Base-by-base conservation (phyloP, 1,139 yeast genomes). In the Taphrina wiesneri region DNA sequence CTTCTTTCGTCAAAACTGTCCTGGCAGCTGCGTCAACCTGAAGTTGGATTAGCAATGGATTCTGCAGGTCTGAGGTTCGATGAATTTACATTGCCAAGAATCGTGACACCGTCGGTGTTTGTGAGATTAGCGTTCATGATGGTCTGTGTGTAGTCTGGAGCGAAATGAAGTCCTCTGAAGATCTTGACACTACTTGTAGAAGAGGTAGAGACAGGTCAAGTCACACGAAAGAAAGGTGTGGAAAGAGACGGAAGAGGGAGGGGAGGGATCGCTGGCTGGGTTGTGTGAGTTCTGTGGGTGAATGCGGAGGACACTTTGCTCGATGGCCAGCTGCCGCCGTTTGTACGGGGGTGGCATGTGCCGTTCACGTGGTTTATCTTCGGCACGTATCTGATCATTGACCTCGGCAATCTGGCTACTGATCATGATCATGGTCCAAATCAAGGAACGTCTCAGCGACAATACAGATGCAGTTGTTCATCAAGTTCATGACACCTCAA, bases 1-100 rank as follows among this genome's bases (percentile, higher is more conserved):
- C 90, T 70, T 86, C 91, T 15, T 83, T 78, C 67, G 86, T 84
- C 73, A 86, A 81, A 72, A 88, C 84, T 1, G 64, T 60, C 56
- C 21, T 49, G 36, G 64, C 64, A 15, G 64, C 57, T 17, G 64
- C 64, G 51, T 60, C 64, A 26, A 60, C 59, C 59, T 54, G 21
- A n/a, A 39, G 17, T 3, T 2, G 26, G 9, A 41, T 21, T 5
- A 23, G 25, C 23, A 43, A 32, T 19, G 32, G 23, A 21, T 9
- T 2, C 36, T 13, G 15, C 13, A 17, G 15, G 25, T 13, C 15
- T 4, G 13, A 45, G 28, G 28, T n/a, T 21, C 19, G 39, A 39
- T 49, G 13, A 11, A n/a, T 19, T 11, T 39, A 54, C 57, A 32
- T 60, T 49, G 25, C 64, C 64, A 32, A 60, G 56, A 34, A 60